These are phyloP conservation scores for Populus tomentosa DNA, from an alignment of 441 rosid genomes.

Conservation along the genomic window DNA sequence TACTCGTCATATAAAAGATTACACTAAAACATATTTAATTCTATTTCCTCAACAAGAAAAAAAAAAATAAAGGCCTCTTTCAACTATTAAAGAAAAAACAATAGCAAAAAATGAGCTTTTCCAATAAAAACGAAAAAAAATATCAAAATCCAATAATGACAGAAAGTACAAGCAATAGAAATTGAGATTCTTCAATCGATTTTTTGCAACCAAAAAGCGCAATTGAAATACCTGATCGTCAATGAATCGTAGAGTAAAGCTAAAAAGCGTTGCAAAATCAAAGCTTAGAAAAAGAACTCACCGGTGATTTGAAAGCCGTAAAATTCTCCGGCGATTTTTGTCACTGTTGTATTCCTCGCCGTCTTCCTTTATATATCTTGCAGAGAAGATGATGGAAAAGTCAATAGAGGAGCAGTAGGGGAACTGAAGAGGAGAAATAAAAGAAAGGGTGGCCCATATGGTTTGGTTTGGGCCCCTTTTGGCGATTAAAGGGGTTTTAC, in stretches of 20 bases:
- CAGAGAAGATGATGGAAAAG: background rate
- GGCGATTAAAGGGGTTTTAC: background rate
- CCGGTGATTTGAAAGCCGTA: slow-evolving; percentile 5
- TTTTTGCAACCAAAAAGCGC: background rate
- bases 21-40: no score
- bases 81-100: no score
- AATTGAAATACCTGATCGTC: background rate
- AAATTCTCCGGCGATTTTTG: slow-evolving; percentile 3
- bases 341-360: background rate
- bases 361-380: background rate
- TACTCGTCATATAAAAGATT: slow-evolving; percentile 40
- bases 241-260: no score
- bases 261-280: no score
- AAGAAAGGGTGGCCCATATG: no score
- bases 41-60: no score
- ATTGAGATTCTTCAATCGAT: background rate
- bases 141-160: background rate
- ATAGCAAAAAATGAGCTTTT: background rate
- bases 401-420: no score
- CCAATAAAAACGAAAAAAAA: background rate
- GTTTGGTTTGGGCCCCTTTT: background rate
- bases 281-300: background rate
- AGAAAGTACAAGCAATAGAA: no score
- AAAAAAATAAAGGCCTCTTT: no score
- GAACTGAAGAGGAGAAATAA: background rate